Percentiles rank a stretch among this genome's conserved stretches.
Evolutionary conservation across 2,329 filamentous ascomycete species (phyloP).

Genomic region (Trichoderma hamatum): DNA sequence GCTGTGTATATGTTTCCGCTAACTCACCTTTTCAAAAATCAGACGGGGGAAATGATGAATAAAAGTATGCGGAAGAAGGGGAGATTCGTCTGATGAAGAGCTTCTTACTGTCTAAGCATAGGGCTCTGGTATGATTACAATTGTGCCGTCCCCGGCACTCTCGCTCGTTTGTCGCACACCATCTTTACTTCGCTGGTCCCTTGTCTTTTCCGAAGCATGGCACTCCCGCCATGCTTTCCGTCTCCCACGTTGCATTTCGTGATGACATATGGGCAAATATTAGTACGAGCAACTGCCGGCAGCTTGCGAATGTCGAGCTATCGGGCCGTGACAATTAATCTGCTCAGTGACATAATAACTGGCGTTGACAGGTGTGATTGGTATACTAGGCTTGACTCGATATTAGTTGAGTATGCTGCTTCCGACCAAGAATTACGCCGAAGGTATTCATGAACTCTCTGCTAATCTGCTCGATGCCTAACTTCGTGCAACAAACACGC

Average conservation of each 20-base stretch:
- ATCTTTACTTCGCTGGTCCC: neutral
- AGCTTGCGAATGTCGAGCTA: conserved; percentile 9
- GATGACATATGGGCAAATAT: neutral
- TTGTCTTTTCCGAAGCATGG: conserved; percentile 5
- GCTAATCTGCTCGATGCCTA: conserved; percentile 9
- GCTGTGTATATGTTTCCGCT: too few relatives aligned
- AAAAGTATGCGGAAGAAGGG: neutral
- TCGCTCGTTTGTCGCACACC: conserved; percentile 5
- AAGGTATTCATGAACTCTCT: neutral
- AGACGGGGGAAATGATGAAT: neutral
- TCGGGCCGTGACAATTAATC: conserved; percentile 15
- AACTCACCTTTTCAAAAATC: too few relatives aligned
- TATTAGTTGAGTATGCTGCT: neutral
- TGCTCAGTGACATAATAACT: neutral
- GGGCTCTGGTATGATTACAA: neutral
- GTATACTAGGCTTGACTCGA: conserved; percentile 21
- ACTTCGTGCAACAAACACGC: neutral
- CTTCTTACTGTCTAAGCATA: neutral
- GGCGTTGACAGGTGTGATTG: neutral
- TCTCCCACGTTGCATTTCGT: conserved; percentile 1
- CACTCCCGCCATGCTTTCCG: neutral
- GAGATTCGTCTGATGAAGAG: neutral
- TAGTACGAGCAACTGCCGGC: neutral
- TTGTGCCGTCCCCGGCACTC: neutral
- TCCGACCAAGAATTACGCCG: conserved; percentile 11